Conservation (phyloP, 1,284 basidiomycete genomes). For the Omphalotus olearius region DNA sequence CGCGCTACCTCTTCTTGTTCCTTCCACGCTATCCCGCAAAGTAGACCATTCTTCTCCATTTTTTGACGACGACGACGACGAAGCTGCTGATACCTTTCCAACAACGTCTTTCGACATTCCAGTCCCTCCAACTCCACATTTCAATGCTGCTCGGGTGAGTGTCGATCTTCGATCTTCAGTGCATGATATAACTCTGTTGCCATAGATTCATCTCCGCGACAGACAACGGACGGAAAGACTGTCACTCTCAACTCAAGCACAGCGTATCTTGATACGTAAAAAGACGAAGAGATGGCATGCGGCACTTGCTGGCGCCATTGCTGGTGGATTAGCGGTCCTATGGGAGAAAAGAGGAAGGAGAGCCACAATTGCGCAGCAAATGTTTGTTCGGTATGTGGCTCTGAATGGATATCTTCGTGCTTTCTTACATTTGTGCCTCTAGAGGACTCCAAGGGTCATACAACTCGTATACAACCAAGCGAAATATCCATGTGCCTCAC, state of each 20-base stretch:
- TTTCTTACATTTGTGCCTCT: conserved; percentile 2
- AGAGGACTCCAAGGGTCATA: conserved; percentile 85
- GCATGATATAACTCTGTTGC: conserved; percentile 11
- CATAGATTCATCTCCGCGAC: conserved; percentile 22
- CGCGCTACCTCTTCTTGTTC: conserved; percentile 75
- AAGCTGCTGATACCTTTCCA: conserved; percentile 19
- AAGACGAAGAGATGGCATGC: conserved; percentile 84
- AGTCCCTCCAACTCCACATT: conserved; percentile 14
- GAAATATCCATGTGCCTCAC: conserved; percentile 74
- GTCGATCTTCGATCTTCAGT: not conserved
- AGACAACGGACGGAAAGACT: conserved; percentile 39
- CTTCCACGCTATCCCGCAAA: conserved; percentile 32
- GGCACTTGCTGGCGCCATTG: conserved; percentile 80
- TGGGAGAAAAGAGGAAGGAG: conserved; percentile 76
- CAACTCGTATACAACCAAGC: conserved; percentile 65
- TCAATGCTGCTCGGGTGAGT: conserved; percentile 3
- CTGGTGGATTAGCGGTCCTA: conserved; percentile 78
- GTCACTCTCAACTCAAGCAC: conserved; percentile 58
- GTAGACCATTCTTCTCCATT: conserved; percentile 33
- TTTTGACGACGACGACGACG: conserved; percentile 25
- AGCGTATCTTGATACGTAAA: conserved; percentile 58
- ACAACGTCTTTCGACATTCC: conserved; percentile 26
- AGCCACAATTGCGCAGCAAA: conserved; percentile 82
- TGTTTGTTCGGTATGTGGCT: conserved; percentile 74
- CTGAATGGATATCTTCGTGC: not conserved